Base-by-base conservation (phyloP, 306 rosid species). In the Trichosanthes cucumerina region DNA sequence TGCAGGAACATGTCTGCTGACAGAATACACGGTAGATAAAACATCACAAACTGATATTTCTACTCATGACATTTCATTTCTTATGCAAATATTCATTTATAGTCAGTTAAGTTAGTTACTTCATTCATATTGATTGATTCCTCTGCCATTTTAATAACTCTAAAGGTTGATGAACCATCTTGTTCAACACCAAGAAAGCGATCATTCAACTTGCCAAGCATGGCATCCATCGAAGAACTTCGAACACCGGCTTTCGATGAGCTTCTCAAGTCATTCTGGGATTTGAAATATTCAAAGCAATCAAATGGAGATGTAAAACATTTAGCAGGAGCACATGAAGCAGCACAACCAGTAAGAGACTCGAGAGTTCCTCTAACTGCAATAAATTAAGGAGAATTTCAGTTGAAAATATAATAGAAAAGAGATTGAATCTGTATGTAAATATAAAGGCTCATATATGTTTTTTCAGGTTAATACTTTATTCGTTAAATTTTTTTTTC, bases 311-410 rank as follows among this genome's bases (percentile, higher is more conserved):
- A 96, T 78, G 78, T 86, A 33, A 96, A 93, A 79, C 87, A 96
- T 41, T 57, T 88, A 58, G 75, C 85, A 62, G 96, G 86, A 74
- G 86, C 88, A 12, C 86, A 84, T 62, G 99, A 96, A 87, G 89
- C 91, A 19, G 80, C 96, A 57, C 97, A 90, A 62, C 88, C 97
- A 39, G 87, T 90, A 60, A 92, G 93, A 91, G 99, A 96, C 82
- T 91, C 99, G 83, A 96, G 99, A 87, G 86, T 88, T 82, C 99
- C 99, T 87, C 96, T 96, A 82, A 90, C 97, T 36, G 97, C 99
- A 44, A 91, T 96, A 81, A 96, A 96, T 86, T 96, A 89, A 86
- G 33, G 82, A 28, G 63, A 50, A 7, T 49, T 49, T 49, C 54
- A 49, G 54, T 46, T 33, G 2, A 36, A n/a, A 75, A 76, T n/a